These are phyloP conservation scores for Spergularia marina DNA, from an alignment of 148 eudicot species.

Conservation along the genomic window DNA sequence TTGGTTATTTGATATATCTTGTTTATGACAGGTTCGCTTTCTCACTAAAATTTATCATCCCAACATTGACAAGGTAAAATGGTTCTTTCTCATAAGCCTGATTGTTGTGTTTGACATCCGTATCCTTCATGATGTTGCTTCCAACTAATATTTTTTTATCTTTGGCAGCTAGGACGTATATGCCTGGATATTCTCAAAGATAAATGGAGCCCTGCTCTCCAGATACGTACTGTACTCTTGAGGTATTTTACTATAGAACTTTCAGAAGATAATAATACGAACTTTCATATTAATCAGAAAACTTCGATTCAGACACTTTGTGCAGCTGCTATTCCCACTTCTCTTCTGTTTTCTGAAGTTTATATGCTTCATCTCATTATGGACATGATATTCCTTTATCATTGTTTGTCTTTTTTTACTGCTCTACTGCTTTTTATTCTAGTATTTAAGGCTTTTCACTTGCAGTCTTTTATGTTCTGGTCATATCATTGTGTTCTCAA, in stretches of 20 bases:
- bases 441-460: too few species aligned
- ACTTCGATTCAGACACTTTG: too few species aligned
- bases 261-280: neutral
- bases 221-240: conserved; percentile 92
- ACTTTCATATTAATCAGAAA: too few species aligned
- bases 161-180: conserved; percentile 89
- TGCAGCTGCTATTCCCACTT: neutral
- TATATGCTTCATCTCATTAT: neutral
- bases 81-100: neutral
- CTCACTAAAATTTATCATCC: conserved; percentile 98
- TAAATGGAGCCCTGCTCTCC: conserved; percentile 99
- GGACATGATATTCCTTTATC: neutral
- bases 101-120: neutral
- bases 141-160: neutral
- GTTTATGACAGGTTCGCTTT: conserved; percentile 78
- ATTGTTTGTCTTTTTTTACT: neutral
- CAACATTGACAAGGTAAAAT: conserved; percentile 91
- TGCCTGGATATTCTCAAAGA: conserved; percentile 98
- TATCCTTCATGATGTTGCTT: neutral
- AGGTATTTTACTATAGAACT: conserved; percentile 40
- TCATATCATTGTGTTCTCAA: too few species aligned
- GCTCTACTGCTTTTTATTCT: neutral
- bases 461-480: too few species aligned
- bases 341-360: neutral
- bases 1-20: conserved; percentile 16